Evolutionary conservation across 169 alveolate genomes (phyloP), one percentile per base, ranked within the genome.

Genomic region (Plasmodium billcollinsi): DNA sequence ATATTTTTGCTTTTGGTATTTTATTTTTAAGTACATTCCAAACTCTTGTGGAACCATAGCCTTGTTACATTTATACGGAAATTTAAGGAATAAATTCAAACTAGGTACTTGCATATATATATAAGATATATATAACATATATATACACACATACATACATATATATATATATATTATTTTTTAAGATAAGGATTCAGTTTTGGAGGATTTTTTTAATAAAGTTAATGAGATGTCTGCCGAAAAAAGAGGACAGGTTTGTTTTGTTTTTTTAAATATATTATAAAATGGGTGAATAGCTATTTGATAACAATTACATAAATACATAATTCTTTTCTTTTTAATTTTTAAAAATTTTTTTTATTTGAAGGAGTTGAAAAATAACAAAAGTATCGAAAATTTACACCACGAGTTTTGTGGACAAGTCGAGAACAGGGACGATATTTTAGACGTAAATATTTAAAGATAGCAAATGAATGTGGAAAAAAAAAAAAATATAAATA

Each of bases 21-120:
- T n/a, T 75, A n/a, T 74, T 59, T 59, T 62, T 75, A 78, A 74
- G 89, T 33, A 45, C 33, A 61, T 78, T 50, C 76, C 78, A 1
- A 78, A 78, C 24, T 63, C 89, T 0, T 78, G 89, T n/a, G 89
- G 89, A 20, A 78, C 89, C 15, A 69, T 78, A 11, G 89, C 89
- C 8, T 70, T 78, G 49, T 39, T 78, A n/a, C 89, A 78, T 56
- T n/a, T 78, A 21, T 33, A 50, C 18, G 66, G 71, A 43, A 78
- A 78, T 50, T 78, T 78, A 29, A 78, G 26, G 24, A 78, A 65
- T 47, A 63, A 65, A 50, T 78, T 78, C 49, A 20, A 20, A 18
- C 47, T 78, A 47, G 89, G 89, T 78, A 61, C 26, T 1, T 15
- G 1, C 59, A 29, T 20, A 33, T 26, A 39, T 67, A 6, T 12